Percentiles rank a stretch among this genome's conserved stretches.
These are phyloP conservation scores for Herpetomonas samuelpessoai DNA, from an alignment of 208 protist genomes.

Conservation along the genomic window DNA sequence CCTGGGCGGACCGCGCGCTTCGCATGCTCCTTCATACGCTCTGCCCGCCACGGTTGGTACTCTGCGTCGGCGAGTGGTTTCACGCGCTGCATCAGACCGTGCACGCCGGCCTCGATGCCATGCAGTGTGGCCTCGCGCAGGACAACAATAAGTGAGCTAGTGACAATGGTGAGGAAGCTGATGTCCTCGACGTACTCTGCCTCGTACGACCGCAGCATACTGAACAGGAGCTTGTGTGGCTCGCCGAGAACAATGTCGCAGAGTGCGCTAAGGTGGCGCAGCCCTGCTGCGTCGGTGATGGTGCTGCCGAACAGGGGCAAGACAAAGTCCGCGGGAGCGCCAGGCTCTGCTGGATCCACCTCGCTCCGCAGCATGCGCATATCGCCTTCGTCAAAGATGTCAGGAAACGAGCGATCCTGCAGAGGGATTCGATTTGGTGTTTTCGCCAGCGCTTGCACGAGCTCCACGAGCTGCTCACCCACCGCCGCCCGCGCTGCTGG, in stretches of 20 bases:
- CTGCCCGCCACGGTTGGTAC: slow-evolving; percentile 37
- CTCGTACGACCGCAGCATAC: slow-evolving; percentile 50
- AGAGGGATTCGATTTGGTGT: slow-evolving; percentile 48
- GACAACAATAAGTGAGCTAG: slow-evolving; percentile 68
- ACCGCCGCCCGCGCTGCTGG: neutral
- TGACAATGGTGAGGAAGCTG: slow-evolving; percentile 61
- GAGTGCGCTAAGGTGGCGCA: slow-evolving; percentile 37
- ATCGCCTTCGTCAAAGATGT: slow-evolving; percentile 36
- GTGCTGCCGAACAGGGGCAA: slow-evolving; percentile 25
- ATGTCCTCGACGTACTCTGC: slow-evolving; percentile 64
- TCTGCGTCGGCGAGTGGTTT: slow-evolving; percentile 28
- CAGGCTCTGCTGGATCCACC: neutral
- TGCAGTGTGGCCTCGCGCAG: slow-evolving; percentile 45
- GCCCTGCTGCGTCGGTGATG: slow-evolving; percentile 10
- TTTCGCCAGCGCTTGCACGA: slow-evolving; percentile 32
- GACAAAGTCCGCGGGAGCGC: neutral
- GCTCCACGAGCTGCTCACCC: slow-evolving; percentile 15
- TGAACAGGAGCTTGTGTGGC: slow-evolving; percentile 73
- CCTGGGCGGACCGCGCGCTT: too few relatives aligned
- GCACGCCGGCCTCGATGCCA: slow-evolving; percentile 19
- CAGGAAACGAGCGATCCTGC: slow-evolving; percentile 48
- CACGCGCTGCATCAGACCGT: slow-evolving; percentile 29
- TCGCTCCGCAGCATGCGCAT: slow-evolving; percentile 24
- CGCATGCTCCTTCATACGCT: too few relatives aligned
- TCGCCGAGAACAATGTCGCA: slow-evolving; percentile 38